Percentiles rank a stretch among this genome's conserved stretches.
Conservation (phyloP, 441 rosid genomes). For the Gossypium lobatum region DNA sequence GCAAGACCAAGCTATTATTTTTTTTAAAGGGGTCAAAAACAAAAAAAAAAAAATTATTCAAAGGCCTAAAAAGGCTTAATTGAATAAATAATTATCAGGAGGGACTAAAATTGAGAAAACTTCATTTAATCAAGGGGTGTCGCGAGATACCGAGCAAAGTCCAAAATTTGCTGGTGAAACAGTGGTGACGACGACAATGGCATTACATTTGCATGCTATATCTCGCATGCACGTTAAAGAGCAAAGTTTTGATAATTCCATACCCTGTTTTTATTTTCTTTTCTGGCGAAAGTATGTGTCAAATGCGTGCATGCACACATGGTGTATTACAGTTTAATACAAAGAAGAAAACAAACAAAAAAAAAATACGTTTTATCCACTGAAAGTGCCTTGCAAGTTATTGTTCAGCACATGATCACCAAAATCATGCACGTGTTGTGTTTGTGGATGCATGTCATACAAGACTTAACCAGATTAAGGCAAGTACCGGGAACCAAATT, state of each 20-base stretch:
- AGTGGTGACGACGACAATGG: too few relatives aligned
- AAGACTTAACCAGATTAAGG: background rate
- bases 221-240: background rate
- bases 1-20: too few relatives aligned
- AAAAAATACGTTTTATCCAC: background rate
- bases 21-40: too few relatives aligned
- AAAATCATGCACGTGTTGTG: background rate
- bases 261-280: background rate
- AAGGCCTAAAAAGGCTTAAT: too few relatives aligned
- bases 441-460: background rate
- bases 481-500: background rate
- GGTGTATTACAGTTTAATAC: background rate
- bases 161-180: constrained; percentile 9
- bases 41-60: too few relatives aligned
- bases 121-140: background rate
- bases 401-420: background rate
- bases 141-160: background rate
- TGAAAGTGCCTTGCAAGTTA: constrained; percentile 22
- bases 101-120: too few relatives aligned
- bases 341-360: background rate
- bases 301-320: background rate
- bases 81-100: too few relatives aligned
- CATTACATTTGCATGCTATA: background rate
- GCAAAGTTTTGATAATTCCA: constrained; percentile 1
- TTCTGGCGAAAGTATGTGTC: constrained; percentile 8